A percentile compares a stretch with the other conserved stretches of the same genome.
Evolutionary conservation across 495 filamentous ascomycete species (phyloP).

Genomic region (Aspergillus avenaceus): DNA sequence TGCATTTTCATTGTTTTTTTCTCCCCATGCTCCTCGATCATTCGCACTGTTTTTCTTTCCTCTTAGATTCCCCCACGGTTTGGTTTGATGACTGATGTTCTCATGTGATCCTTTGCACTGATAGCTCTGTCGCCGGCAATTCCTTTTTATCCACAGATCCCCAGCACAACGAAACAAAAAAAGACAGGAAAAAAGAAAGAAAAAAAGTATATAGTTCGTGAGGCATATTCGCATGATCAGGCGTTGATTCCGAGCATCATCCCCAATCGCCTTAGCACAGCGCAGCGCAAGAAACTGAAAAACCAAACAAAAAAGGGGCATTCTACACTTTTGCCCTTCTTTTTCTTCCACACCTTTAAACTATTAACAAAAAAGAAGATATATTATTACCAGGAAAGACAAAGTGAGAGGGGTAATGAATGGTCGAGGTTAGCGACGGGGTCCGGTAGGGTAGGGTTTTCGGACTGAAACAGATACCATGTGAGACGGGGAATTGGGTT

Average conservation of each 20-base stretch:
- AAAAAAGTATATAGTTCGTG: constrained; percentile 5
- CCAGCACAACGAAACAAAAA: background rate
- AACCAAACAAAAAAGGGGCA: no score
- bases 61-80: constrained; percentile 44
- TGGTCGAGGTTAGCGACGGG: background rate
- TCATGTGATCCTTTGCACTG: constrained; percentile 7
- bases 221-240: constrained; percentile 8
- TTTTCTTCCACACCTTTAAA: no score
- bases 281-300: background rate
- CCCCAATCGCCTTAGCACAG: background rate
- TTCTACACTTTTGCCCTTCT: no score
- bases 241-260: constrained; percentile 2
- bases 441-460: background rate
- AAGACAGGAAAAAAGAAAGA: background rate
- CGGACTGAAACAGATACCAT: background rate
- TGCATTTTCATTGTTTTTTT: constrained; percentile 11
- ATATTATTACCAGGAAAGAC: no score
- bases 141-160: background rate
- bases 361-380: background rate
- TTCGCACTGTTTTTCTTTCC: constrained; percentile 17
- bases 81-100: constrained; percentile 26
- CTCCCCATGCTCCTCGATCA: constrained; percentile 14
- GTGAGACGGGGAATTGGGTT: background rate
- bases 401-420: background rate
- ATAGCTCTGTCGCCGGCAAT: background rate